Evolutionary conservation across 2,329 filamentous ascomycete species (phyloP).

Genomic region (Daldinia eschscholtzii): DNA sequence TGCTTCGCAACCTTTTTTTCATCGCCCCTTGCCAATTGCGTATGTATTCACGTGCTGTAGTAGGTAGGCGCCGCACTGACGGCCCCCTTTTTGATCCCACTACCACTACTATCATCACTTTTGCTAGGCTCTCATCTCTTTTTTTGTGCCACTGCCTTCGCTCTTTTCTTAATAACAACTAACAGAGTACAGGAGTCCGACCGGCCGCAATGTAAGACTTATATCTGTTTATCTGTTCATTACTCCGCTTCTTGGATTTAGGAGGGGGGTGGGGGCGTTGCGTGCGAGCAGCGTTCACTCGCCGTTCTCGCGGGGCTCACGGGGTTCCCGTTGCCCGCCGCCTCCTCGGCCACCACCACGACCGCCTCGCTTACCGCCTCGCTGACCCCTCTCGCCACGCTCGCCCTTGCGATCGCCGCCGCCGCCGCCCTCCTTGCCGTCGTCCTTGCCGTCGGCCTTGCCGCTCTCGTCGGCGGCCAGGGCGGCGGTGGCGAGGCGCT

Average conservation of each 20-base stretch:
- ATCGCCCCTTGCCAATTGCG: constrained; percentile 9
- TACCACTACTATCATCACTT: background rate
- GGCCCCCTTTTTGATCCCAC: constrained; percentile 2
- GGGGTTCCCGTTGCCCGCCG: constrained; percentile 57
- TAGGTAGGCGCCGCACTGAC: constrained; percentile 13
- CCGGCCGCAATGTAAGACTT: background rate
- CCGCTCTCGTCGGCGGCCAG: constrained; percentile 61
- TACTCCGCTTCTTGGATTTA: background rate
- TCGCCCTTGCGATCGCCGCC: constrained; percentile 54
- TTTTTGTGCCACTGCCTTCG: background rate
- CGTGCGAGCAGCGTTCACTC: constrained; percentile 33
- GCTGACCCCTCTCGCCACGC: constrained; percentile 58
- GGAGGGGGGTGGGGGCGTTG: background rate
- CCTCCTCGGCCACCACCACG: constrained; percentile 65
- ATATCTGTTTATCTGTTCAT: constrained; percentile 5
- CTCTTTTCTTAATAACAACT: constrained; percentile 8
- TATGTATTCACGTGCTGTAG: constrained; percentile 1
- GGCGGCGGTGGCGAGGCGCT: constrained; percentile 87
- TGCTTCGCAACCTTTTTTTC: constrained; percentile 17
- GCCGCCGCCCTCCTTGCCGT: constrained; percentile 53
- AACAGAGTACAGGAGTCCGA: constrained; percentile 1
- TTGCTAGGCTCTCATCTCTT: background rate
- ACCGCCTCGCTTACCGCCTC: constrained; percentile 64
- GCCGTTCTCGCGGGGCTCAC: constrained; percentile 49
- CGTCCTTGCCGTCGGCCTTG: constrained; percentile 59